Conservation (phyloP, 257 asterid species). For the Solanum paucissectum region DNA sequence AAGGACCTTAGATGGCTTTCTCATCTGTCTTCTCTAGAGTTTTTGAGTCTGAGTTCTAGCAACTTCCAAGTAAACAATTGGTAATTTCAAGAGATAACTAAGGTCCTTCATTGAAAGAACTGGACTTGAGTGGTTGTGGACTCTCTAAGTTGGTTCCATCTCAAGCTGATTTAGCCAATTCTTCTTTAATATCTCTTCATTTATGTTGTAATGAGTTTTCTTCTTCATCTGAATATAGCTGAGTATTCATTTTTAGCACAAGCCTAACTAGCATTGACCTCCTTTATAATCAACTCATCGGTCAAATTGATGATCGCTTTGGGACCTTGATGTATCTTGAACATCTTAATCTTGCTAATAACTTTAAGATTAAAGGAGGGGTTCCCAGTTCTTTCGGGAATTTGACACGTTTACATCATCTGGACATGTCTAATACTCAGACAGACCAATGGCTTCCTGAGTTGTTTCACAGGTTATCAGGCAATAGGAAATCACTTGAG, state of each 20-base stretch:
- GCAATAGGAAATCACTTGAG: neutral
- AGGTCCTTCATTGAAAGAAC: neutral
- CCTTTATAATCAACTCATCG: neutral
- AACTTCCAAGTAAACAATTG: neutral
- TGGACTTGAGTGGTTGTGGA: neutral
- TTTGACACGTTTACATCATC: neutral
- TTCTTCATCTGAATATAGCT: neutral
- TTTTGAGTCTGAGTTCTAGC: neutral
- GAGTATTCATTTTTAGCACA: conserved; percentile 4
- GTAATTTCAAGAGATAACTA: neutral
- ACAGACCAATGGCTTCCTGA: neutral
- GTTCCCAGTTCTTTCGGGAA: neutral
- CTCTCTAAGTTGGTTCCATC: neutral
- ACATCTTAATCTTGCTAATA: neutral
- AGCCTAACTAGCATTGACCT: neutral
- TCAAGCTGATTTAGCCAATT: neutral
- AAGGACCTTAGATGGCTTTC: neutral
- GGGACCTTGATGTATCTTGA: neutral
- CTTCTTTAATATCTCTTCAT: conserved; percentile 4
- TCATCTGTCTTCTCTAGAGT: neutral
- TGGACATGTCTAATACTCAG: neutral
- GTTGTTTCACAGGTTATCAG: neutral
- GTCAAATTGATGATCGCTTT: neutral
- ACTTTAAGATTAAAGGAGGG: neutral
- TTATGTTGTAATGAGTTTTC: neutral